Evolutionary conservation across 306 rosid species (phyloP).

Genomic region (Prunus mume): DNA sequence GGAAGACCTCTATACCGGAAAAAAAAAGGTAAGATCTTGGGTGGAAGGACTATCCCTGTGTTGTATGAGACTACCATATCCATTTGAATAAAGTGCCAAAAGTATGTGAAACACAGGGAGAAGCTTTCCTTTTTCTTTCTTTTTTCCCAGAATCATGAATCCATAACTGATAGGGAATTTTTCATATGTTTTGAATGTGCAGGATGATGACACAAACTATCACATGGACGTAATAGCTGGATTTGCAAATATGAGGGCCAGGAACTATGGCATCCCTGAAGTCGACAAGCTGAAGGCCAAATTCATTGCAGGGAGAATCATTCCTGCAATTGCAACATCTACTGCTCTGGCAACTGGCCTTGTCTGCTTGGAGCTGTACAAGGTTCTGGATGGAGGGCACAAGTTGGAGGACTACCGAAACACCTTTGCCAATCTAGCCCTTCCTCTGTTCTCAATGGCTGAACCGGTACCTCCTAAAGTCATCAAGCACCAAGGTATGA

Average conservation of each 20-base stretch:
- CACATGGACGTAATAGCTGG: constrained; percentile 40
- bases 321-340: constrained; percentile 39
- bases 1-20: not conserved
- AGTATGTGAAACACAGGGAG: not conserved
- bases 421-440: constrained; percentile 36
- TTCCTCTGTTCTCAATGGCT: constrained; percentile 37
- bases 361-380: constrained; percentile 38
- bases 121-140: not conserved
- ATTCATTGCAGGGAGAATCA: constrained; percentile 39
- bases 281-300: constrained; percentile 41
- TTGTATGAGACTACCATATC: not conserved
- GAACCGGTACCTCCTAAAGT: constrained; percentile 41
- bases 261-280: constrained; percentile 37
- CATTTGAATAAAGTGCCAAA: not conserved
- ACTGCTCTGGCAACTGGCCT: constrained; percentile 40
- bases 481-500: constrained; percentile 30
- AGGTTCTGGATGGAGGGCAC: constrained; percentile 32
- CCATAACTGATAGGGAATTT: not conserved
- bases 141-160: not conserved
- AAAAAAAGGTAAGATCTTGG: no score
- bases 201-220: constrained; percentile 41
- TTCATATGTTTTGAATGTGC: constrained; percentile 5
- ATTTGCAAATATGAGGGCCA: constrained; percentile 41
- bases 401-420: constrained; percentile 34
- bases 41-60: not conserved